A percentile compares a stretch with the other conserved stretches of the same genome.
These are phyloP conservation scores for Solanum dulcamara DNA, from an alignment of 257 asterid species.

Conservation along the genomic window DNA sequence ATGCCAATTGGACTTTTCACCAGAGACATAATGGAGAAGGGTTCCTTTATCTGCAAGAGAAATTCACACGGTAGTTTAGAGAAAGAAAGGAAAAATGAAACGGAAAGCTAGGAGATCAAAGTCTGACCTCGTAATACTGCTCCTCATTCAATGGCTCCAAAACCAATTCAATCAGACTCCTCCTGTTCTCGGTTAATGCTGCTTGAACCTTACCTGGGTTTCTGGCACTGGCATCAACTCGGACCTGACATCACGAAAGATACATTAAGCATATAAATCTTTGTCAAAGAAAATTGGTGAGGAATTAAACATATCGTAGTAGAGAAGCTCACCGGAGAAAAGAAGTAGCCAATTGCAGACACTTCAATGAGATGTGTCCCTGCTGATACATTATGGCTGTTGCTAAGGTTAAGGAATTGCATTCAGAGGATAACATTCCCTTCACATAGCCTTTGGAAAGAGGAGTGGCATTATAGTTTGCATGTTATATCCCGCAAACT, in stretches of 20 bases:
- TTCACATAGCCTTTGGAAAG: background rate
- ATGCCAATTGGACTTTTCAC: conserved; percentile 92
- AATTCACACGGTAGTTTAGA: background rate
- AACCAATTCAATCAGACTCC: conserved; percentile 64
- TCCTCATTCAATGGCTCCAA: conserved; percentile 90
- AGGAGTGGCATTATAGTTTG: background rate
- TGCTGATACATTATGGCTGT: conserved; percentile 82
- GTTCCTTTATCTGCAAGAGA: conserved; percentile 66
- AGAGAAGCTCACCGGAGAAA: conserved; percentile 72
- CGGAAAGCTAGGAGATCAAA: background rate
- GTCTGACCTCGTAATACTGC: conserved; percentile 73
- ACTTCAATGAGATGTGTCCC: conserved; percentile 98
- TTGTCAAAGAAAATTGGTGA: background rate
- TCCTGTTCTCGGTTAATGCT: conserved; percentile 87
- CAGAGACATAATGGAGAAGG: conserved; percentile 57
- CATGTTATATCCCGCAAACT: background rate
- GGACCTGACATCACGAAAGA: conserved; percentile 32
- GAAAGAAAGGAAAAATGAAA: background rate
- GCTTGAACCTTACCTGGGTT: conserved; percentile 95
- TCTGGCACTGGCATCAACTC: conserved; percentile 93
- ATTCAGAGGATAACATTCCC: background rate
- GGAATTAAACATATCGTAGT: background rate
- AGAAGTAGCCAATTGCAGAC: conserved; percentile 76
- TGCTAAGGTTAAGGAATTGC: conserved; percentile 41
- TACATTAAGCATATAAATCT: background rate